Base-by-base conservation (phyloP, 225 moss, liverwort and hornwort species). In the Thuidium tamariscinum region DNA sequence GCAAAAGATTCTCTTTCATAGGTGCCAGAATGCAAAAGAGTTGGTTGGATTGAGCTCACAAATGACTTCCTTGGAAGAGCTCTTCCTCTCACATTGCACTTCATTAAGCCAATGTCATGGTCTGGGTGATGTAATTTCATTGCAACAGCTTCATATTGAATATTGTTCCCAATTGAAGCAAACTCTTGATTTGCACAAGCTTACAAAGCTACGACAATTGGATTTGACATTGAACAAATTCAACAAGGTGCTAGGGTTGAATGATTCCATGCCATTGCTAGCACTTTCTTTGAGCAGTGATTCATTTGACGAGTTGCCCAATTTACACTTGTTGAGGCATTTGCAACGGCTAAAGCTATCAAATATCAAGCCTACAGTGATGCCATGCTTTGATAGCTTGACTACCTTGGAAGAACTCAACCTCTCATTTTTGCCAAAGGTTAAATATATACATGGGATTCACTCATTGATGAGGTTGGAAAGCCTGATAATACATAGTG, bases 161-260 rank as follows among this genome's bases (percentile, higher is more conserved):
- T 0, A 3, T 32, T 82, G 42, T 57, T 8, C 0, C 1, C 1
- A 42, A 0, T 3, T 83, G 0, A 17, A 1, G 1, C 11, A 73
- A 1, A 4, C 5, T 46, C 59, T 1, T n/a, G 2, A 60, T 73
- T 18, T 83, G 59, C 17, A 48, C 13, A 77, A 83, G 59, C 30
- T 83, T 34, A 34, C 48, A 16, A 78, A 48, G 11, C 32, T 73
- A 3, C 26, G 1, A 46, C 22, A 14, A 0, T 30, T 82, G 56
- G 55, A 15, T 5, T 3, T 55, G 4, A 4, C 1, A 6, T 5
- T 3, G 20, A 82, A 2, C 20, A 3, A 10, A 2, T 14, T 69
- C 13, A 30, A 15, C 1, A 42, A 56, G 32, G 0, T 82, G 7
- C 7, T 29, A 6, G 82, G 56, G 1, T 42, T 82, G 9, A 16